Conservation (phyloP, 179 eudicot genomes). For the Corrigiola litoralis region DNA sequence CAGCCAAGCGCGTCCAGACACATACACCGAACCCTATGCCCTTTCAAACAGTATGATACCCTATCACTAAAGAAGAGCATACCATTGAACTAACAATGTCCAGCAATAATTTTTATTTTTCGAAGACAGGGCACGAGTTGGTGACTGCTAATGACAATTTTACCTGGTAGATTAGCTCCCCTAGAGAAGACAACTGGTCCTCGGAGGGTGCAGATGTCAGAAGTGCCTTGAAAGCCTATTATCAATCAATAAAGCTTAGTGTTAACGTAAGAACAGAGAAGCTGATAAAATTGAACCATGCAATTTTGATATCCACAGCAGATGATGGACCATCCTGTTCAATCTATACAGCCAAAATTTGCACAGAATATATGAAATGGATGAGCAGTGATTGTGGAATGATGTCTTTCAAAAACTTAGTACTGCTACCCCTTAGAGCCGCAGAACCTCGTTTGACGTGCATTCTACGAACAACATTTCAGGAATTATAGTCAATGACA, state of each 20-base stretch:
- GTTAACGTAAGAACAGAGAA: conserved; percentile 6
- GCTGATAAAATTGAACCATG: neutral
- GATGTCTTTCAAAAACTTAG: neutral
- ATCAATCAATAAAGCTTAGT: conserved; percentile 11
- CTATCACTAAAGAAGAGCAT: conserved; percentile 1
- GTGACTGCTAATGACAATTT: neutral
- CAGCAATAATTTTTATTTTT: neutral
- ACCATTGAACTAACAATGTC: neutral
- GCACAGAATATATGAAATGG: neutral
- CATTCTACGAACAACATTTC: neutral
- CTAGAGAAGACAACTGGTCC: conserved; percentile 75
- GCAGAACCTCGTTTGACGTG: neutral
- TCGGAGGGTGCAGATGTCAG: conserved; percentile 83
- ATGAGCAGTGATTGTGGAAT: no score
- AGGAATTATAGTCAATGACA: neutral
- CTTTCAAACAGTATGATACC: neutral
- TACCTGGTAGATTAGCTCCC: conserved; percentile 97
- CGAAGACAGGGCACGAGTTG: neutral
- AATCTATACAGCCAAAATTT: neutral
- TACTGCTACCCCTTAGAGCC: neutral
- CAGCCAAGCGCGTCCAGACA: no score
- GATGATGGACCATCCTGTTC: neutral
- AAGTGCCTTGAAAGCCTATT: conserved; percentile 92
- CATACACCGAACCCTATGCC: no score
- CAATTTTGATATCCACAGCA: neutral